Conservation (phyloP, 139 green algal genomes). For the Dunaliella primolecta region DNA sequence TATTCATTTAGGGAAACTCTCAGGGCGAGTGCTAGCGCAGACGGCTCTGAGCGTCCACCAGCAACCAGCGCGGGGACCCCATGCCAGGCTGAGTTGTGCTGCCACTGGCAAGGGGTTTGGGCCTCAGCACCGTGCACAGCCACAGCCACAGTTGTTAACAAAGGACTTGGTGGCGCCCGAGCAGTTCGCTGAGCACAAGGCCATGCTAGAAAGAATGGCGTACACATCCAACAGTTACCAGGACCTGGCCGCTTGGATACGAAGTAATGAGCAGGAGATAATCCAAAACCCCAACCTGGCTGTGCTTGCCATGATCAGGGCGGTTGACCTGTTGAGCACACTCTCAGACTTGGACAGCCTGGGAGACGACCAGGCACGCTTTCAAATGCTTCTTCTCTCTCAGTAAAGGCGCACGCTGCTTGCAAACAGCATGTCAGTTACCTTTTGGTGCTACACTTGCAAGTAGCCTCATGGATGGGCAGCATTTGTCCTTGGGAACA, state of each 20-base stretch:
- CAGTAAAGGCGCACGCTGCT: too few relatives aligned
- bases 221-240: not conserved
- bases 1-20: too few relatives aligned
- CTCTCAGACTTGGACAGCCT: not conserved
- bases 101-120: not conserved
- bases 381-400: too few relatives aligned
- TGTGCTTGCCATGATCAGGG: not conserved
- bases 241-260: not conserved
- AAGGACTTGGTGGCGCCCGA: not conserved
- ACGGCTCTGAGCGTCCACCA: too few relatives aligned
- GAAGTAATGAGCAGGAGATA: not conserved
- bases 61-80: too few relatives aligned
- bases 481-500: too few relatives aligned
- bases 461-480: too few relatives aligned
- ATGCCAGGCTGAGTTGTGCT: too few relatives aligned
- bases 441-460: too few relatives aligned
- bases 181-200: not conserved
- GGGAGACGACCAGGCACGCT: not conserved
- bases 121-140: not conserved
- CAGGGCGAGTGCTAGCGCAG: too few relatives aligned
- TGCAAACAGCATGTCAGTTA: too few relatives aligned
- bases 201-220: not conserved
- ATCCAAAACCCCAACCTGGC: not conserved
- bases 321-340: not conserved
- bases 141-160: not conserved